Evolutionary conservation across 192 early-diverging fungal species (phyloP).

Genomic region (Endogone sp.): DNA sequence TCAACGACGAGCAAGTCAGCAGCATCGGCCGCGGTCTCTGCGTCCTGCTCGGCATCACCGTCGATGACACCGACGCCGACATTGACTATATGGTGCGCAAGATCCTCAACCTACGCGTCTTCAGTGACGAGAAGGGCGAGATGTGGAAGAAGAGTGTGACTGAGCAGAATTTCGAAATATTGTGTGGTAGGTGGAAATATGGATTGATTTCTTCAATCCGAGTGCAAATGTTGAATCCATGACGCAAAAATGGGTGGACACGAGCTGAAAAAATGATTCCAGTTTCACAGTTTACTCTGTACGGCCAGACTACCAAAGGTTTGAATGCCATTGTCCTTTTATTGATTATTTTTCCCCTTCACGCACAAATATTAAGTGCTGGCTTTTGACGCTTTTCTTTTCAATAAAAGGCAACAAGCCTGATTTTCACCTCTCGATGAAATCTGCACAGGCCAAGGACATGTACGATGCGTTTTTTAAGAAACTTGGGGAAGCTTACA

Average conservation of each 20-base stretch:
- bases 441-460: constrained; percentile 53
- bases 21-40: constrained; percentile 77
- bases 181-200: constrained; percentile 60
- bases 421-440: constrained; percentile 92
- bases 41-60: constrained; percentile 66
- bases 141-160: constrained; percentile 83
- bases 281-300: constrained; percentile 95
- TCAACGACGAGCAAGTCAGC: constrained; percentile 71
- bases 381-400: neutral
- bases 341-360: neutral
- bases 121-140: constrained; percentile 56
- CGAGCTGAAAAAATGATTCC: no score
- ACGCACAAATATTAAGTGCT: neutral
- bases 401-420: constrained; percentile 65
- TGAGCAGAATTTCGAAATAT: constrained; percentile 66
- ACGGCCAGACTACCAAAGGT: constrained; percentile 75
- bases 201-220: neutral
- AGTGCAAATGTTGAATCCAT: neutral
- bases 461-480: constrained; percentile 77
- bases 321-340: constrained; percentile 1
- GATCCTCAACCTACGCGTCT: constrained; percentile 73
- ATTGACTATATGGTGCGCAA: constrained; percentile 86
- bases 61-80: constrained; percentile 69
- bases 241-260: neutral
- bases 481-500: constrained; percentile 59